phyloP scores from a whole-genome alignment of 23 red algal species.

The Gracilaria vermiculophylla region DNA sequence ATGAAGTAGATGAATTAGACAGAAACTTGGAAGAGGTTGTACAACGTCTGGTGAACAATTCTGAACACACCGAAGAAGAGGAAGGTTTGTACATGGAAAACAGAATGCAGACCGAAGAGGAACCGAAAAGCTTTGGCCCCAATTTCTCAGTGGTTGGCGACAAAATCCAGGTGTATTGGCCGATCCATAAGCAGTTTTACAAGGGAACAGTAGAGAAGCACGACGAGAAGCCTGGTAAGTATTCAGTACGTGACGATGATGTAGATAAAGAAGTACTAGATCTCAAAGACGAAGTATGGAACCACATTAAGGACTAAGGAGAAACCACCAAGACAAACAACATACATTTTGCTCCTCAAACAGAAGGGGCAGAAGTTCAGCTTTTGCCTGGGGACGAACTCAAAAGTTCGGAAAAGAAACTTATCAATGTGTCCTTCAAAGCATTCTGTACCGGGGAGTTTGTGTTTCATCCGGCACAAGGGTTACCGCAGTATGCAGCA shows the following conservation, averaged over 20 bases:
- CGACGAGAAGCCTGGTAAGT: neutral
- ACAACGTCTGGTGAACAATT: neutral
- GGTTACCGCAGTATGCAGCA: neutral
- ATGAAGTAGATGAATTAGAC: slow-evolving; percentile 7
- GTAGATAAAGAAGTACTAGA: slow-evolving; percentile 7
- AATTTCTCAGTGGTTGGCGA: neutral
- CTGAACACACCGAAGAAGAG: neutral
- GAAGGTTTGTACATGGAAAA: too few species aligned
- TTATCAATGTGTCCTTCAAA: neutral
- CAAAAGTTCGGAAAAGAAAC: neutral
- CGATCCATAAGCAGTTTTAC: neutral
- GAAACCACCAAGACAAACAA: too few species aligned
- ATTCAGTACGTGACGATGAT: neutral
- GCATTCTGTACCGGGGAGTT: neutral
- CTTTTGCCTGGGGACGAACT: slow-evolving; percentile 11
- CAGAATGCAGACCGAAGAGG: too few species aligned
- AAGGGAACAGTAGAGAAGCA: neutral
- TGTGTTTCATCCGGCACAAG: neutral
- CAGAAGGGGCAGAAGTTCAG: neutral
- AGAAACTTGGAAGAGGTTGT: neutral
- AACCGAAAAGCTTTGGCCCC: neutral
- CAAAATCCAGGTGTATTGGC: neutral
- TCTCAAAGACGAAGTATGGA: neutral
- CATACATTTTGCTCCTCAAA: too few species aligned
- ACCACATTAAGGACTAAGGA: too few species aligned